phyloP scores from a whole-genome alignment of 1,284 basidiomycete species.

The Dichomitus squalens region DNA sequence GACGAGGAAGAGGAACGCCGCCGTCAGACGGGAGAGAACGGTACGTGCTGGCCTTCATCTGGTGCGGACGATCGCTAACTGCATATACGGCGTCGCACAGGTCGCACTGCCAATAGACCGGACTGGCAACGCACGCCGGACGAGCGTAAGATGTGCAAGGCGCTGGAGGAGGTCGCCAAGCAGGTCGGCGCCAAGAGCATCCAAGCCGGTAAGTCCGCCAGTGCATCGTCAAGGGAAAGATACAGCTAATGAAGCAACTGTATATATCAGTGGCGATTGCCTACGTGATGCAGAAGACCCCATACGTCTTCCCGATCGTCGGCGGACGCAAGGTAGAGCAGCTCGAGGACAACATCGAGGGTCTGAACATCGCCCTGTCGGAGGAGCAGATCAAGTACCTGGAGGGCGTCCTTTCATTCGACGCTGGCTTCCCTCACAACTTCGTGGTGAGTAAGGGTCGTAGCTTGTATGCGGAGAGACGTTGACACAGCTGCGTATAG shows the following conservation, averaged over 20 bases:
- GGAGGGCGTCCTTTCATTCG: conserved; percentile 44
- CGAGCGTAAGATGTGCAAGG: conserved; percentile 43
- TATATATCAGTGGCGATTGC: conserved; percentile 42
- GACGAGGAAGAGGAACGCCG: conserved; percentile 50
- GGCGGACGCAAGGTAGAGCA: conserved; percentile 56
- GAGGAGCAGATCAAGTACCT: conserved; percentile 46
- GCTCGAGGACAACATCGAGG: conserved; percentile 48
- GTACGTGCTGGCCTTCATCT: background rate
- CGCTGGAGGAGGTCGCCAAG: conserved; percentile 48
- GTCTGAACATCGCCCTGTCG: conserved; percentile 45
- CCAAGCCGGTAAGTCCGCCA: conserved; percentile 20
- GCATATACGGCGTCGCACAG: conserved; percentile 1
- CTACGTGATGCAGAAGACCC: conserved; percentile 50
- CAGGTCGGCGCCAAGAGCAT: conserved; percentile 40
- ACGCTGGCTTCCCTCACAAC: conserved; percentile 44
- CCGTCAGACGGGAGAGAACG: conserved; percentile 44
- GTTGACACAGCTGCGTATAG: conserved; percentile 4
- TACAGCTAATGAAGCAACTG: background rate
- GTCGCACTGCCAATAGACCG: conserved; percentile 30
- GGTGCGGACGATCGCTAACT: background rate
- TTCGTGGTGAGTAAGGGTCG: conserved; percentile 39
- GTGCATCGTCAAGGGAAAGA: background rate
- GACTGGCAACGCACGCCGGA: conserved; percentile 45
- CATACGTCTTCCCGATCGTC: conserved; percentile 46
- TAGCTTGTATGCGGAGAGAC: background rate